Evolutionary conservation across 805 yeast genomes (phyloP).

Genomic region (Candida vaughaniae): DNA sequence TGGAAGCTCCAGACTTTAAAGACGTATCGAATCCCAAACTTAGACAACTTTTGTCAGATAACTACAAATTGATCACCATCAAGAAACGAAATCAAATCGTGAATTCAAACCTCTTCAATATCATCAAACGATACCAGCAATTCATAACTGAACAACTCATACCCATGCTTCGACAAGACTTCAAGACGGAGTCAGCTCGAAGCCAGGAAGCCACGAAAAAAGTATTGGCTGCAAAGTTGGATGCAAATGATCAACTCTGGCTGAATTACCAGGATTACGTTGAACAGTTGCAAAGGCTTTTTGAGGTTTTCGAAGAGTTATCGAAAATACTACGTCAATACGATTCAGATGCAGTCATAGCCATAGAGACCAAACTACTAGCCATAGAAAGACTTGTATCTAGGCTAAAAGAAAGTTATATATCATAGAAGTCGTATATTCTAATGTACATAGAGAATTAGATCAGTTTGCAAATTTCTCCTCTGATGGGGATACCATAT

Average conservation of each 20-base stretch:
- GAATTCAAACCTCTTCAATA: constrained; percentile 22
- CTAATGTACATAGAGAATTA: constrained; percentile 7
- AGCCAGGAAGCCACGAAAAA: constrained; percentile 5
- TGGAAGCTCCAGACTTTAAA: constrained; percentile 9
- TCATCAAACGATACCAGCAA: constrained; percentile 28
- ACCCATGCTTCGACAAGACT: constrained; percentile 28
- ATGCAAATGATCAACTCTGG: constrained; percentile 8
- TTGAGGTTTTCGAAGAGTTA: constrained; percentile 10
- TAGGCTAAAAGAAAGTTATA: neutral
- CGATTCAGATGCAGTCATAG: constrained; percentile 9
- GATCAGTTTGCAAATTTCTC: constrained; percentile 14
- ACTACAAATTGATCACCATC: constrained; percentile 21
- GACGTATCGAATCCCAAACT: constrained; percentile 15
- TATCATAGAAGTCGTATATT: neutral
- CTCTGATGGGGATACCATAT: constrained; percentile 27
- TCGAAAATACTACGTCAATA: constrained; percentile 7
- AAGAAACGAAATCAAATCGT: constrained; percentile 17
- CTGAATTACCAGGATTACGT: constrained; percentile 8
- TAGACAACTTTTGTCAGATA: constrained; percentile 27
- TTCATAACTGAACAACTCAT: constrained; percentile 25
- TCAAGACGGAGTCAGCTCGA: neutral
- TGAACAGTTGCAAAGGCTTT: constrained; percentile 9
- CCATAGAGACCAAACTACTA: constrained; percentile 12
- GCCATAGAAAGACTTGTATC: constrained; percentile 7
- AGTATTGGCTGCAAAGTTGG: constrained; percentile 10